These are phyloP conservation scores for Bryopsis sp. DNA, from an alignment of 139 green algal genomes.

Conservation along the genomic window DNA sequence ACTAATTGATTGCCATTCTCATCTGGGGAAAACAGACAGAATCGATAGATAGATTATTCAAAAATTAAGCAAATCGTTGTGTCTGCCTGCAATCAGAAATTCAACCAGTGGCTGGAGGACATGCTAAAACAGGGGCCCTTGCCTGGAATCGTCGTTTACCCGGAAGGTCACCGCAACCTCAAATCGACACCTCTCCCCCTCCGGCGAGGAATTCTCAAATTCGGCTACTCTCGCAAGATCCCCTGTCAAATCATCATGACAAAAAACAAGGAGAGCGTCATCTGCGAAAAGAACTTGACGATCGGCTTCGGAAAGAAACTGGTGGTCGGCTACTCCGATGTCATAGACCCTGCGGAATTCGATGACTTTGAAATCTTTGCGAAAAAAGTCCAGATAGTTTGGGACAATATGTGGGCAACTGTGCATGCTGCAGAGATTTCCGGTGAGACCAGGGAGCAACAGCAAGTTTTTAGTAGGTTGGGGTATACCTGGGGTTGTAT, in stretches of 20 bases:
- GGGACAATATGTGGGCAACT: constrained; percentile 53
- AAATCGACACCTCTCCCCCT: constrained; percentile 56
- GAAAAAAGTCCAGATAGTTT: constrained; percentile 37
- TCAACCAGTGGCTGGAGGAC: constrained; percentile 59
- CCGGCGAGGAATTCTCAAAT: constrained; percentile 85
- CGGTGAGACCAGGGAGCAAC: too few relatives aligned
- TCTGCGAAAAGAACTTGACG: constrained; percentile 43
- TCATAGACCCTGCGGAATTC: constrained; percentile 36
- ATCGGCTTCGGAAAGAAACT: constrained; percentile 30
- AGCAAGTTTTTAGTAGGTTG: too few relatives aligned
- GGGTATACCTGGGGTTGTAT: too few relatives aligned
- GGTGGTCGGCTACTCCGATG: constrained; percentile 34
- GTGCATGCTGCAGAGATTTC: too few relatives aligned
- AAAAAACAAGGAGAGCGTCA: constrained; percentile 54
- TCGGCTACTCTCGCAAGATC: constrained; percentile 60
- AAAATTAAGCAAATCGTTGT: background rate
- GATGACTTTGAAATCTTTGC: constrained; percentile 51
- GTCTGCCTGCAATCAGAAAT: constrained; percentile 32
- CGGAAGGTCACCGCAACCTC: constrained; percentile 67
- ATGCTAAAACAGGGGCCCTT: constrained; percentile 32
- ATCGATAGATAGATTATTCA: constrained; percentile 23
- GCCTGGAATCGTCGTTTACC: constrained; percentile 57
- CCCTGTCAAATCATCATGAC: constrained; percentile 51
- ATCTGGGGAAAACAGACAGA: constrained; percentile 67
- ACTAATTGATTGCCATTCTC: constrained; percentile 66